Evolutionary conservation across 805 yeast species (phyloP).

Genomic region (Metschnikowia colocasiae): DNA sequence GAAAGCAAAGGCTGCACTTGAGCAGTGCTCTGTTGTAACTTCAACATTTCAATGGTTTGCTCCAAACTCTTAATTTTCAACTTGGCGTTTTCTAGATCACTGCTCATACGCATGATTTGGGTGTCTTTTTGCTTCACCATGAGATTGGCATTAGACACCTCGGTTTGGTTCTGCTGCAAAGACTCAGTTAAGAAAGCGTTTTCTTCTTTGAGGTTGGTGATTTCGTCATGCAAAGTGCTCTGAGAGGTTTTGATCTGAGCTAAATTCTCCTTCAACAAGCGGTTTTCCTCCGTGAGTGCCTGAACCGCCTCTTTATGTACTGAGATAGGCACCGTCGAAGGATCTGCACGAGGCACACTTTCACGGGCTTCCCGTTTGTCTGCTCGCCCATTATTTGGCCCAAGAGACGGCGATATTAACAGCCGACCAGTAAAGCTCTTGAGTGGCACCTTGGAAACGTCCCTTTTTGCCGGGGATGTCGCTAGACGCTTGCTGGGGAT

Average conservation of each 20-base stretch:
- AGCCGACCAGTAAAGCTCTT: slow-evolving; percentile 44
- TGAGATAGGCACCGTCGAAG: slow-evolving; percentile 1
- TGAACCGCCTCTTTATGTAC: slow-evolving; percentile 25
- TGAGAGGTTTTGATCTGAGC: slow-evolving; percentile 23
- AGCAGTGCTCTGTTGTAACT: slow-evolving; percentile 23
- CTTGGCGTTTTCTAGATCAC: slow-evolving; percentile 59
- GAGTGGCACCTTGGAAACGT: slow-evolving; percentile 22
- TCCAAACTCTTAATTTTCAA: slow-evolving; percentile 53
- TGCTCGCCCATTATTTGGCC: neutral
- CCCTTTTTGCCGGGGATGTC: slow-evolving; percentile 52
- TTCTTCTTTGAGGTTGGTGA: slow-evolving; percentile 30
- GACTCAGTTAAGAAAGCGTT: slow-evolving; percentile 4
- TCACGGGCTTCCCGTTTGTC: slow-evolving; percentile 5
- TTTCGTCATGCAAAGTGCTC: slow-evolving; percentile 23
- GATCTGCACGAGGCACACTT: neutral
- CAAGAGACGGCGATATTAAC: slow-evolving; percentile 24
- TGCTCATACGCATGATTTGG: slow-evolving; percentile 54
- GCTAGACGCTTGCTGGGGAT: slow-evolving; percentile 70
- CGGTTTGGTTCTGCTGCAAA: slow-evolving; percentile 9
- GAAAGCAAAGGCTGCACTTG: slow-evolving; percentile 8
- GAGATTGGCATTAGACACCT: slow-evolving; percentile 48
- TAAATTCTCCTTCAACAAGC: slow-evolving; percentile 34
- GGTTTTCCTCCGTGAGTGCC: slow-evolving; percentile 51
- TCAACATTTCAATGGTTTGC: slow-evolving; percentile 35
- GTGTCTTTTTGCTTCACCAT: slow-evolving; percentile 65